A percentile compares a stretch with the other conserved stretches of the same genome.
Evolutionary conservation across 208 protist species (phyloP).

Genomic region (Crithidia acanthocephali): DNA sequence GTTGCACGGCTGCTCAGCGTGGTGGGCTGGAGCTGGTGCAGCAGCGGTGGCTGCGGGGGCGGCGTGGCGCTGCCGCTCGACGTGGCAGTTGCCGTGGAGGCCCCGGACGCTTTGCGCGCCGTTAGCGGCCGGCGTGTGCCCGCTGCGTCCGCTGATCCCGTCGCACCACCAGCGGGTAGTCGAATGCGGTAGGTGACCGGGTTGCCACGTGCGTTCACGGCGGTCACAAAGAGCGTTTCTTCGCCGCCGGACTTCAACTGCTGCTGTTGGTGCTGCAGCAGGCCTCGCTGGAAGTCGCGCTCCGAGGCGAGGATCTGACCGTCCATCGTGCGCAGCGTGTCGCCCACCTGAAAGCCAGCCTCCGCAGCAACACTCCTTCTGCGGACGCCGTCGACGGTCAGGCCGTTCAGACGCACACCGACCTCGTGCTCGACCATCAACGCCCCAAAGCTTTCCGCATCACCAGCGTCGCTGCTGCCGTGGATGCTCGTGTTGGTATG

Average conservation of each 20-base stretch:
- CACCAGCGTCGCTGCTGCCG: background rate
- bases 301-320: constrained; percentile 18
- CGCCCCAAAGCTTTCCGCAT: background rate
- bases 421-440: constrained; percentile 14
- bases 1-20: background rate
- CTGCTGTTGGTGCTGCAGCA: constrained; percentile 25
- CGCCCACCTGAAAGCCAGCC: constrained; percentile 35
- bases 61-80: background rate
- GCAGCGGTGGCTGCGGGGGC: background rate
- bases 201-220: constrained; percentile 20
- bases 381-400: constrained; percentile 18
- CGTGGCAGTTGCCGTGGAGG: background rate
- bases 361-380: constrained; percentile 24
- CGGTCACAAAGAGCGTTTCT: constrained; percentile 19
- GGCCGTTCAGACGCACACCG: constrained; percentile 21
- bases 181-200: constrained; percentile 31
- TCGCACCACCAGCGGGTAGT: constrained; percentile 21
- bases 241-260: background rate
- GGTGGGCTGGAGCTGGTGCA: background rate
- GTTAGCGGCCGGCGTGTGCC: background rate
- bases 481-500: constrained; percentile 3
- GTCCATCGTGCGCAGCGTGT: constrained; percentile 35
- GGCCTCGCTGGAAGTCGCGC: constrained; percentile 12
- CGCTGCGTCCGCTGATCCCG: background rate
- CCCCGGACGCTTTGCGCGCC: background rate